Base-by-base conservation (phyloP, 495 filamentous ascomycete genomes). In the Xylaria nigripes region DNA sequence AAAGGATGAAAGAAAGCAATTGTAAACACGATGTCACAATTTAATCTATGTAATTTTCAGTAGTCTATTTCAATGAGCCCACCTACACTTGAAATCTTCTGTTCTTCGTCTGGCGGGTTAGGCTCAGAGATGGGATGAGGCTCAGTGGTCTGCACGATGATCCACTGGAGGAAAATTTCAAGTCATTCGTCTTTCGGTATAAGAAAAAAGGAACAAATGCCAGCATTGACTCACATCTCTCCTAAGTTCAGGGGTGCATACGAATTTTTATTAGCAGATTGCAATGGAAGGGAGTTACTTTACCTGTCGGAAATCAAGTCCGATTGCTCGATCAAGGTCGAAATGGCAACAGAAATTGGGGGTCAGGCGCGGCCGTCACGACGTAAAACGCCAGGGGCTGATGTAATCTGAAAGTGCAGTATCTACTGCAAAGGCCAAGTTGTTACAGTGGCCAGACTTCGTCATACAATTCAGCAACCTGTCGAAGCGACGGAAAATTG, bases 391-490 rank as follows among this genome's bases (percentile, higher is more conserved):
- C 19, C 21, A 9, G 15, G 40, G 36, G 32, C 27, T 55, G 45
- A 40, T 25, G 29, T 55, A 45, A 34, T 48, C 46, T 45, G 45
- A 36, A 42, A 38, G 45, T 36, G 46, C 36, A 49, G 40, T 16
- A 55, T 36, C 45, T 25, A 60, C 52, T 58, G 61, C 25, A 55
- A 27, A 44, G 52, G 45, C 45, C 52, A 50, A 45, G 46, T 45
- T 55, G 53, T 55, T 55, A 55, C 53, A 43, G 36, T 50, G 53
- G 53, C 46, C 38, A 55, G 45, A 56, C 54, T 56, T 59, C 49
- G 60, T 61, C 56, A 57, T 55, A 55, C 59, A 60, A 59, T 62
- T 58, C 50, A 64, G 61, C 45, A 47, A 54, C 56, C 51, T 56
- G 52, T 64, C 51, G 64, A 53, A n/a, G 48, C 50, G 61, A 62